These are phyloP conservation scores for Arthonia radiata DNA, from an alignment of 495 filamentous ascomycete genomes.

Conservation along the genomic window DNA sequence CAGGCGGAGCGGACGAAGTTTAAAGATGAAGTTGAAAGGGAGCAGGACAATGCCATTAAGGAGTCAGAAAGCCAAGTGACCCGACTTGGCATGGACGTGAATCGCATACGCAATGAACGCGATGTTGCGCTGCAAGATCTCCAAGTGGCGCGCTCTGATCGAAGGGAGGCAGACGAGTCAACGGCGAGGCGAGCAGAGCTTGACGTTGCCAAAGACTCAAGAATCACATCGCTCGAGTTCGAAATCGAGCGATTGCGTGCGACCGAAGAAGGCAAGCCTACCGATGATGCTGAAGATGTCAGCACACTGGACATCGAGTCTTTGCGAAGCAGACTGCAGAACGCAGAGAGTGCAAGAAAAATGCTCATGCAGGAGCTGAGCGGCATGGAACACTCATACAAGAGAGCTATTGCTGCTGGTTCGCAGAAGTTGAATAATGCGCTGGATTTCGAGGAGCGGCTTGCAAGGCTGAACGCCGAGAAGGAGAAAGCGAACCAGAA, in stretches of 20 bases:
- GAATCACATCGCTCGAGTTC: constrained; percentile 55
- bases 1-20: constrained; percentile 67
- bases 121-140: constrained; percentile 69
- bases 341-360: constrained; percentile 27
- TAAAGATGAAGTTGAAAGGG: constrained; percentile 51
- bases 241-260: constrained; percentile 45
- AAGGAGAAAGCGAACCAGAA: constrained; percentile 95
- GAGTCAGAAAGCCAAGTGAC: constrained; percentile 64
- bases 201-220: constrained; percentile 42
- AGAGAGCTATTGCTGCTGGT: constrained; percentile 59
- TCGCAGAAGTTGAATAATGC: constrained; percentile 65
- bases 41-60: constrained; percentile 37
- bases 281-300: neutral
- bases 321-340: neutral
- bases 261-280: neutral
- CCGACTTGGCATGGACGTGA: constrained; percentile 59
- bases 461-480: constrained; percentile 51
- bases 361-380: constrained; percentile 59
- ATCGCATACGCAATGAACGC: constrained; percentile 53
- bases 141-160: constrained; percentile 48
- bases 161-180: constrained; percentile 48
- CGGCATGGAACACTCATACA: constrained; percentile 66
- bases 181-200: constrained; percentile 52
- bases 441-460: constrained; percentile 48
- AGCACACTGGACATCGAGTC: neutral